These are phyloP conservation scores for Aspergillus udagawae DNA, from an alignment of 2,329 filamentous ascomycete genomes.

Conservation along the genomic window DNA sequence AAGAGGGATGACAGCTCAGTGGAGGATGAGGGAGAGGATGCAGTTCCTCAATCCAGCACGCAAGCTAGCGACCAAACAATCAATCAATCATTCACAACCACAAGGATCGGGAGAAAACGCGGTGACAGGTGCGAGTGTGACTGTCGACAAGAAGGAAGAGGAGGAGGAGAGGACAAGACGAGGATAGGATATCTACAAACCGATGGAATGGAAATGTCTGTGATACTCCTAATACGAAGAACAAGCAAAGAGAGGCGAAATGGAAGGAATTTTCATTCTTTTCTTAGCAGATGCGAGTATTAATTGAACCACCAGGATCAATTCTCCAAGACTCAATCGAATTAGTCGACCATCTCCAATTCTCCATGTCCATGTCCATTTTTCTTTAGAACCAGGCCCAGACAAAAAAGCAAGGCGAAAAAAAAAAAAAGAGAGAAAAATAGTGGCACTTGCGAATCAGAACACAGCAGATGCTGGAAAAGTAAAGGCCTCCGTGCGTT, in stretches of 20 bases:
- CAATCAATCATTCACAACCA: background rate
- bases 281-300: background rate
- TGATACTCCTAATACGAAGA: background rate
- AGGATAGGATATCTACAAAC: background rate
- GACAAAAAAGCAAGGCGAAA: too few species aligned
- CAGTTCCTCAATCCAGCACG: constrained; percentile 9
- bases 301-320: background rate
- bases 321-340: background rate
- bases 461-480: background rate
- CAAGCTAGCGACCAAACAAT: background rate
- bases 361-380: background rate
- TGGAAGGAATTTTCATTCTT: background rate
- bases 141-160: constrained; percentile 1
- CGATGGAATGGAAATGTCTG: constrained; percentile 5
- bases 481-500: background rate
- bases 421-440: background rate
- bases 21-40: constrained; percentile 3
- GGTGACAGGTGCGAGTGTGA: background rate
- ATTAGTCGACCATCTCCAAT: background rate
- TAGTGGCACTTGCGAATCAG: background rate
- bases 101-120: constrained; percentile 8
- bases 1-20: constrained; percentile 17
- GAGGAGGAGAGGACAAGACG: constrained; percentile 2
- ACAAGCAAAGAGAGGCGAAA: background rate
- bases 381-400: background rate